These are phyloP conservation scores for Boletus patriciae DNA, from an alignment of 768 basidiomycete species.

Conservation along the genomic window DNA sequence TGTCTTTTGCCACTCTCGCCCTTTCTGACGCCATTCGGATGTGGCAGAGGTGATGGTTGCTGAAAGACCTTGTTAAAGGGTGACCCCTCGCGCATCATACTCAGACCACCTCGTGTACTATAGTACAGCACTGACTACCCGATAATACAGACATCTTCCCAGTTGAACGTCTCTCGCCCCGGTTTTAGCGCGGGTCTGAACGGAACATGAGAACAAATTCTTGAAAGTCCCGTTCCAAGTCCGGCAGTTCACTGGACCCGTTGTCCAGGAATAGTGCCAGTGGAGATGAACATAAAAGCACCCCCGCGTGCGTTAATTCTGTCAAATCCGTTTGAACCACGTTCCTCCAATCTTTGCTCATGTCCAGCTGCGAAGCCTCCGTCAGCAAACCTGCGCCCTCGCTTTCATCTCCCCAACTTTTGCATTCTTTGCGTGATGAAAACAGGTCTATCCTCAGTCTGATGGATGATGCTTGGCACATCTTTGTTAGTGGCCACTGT, in stretches of 20 bases:
- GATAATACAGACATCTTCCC: neutral
- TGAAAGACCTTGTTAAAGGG: neutral
- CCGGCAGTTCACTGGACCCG: conserved; percentile 6
- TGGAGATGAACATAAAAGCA: conserved; percentile 11
- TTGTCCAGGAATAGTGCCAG: neutral
- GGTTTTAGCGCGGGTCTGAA: too few relatives aligned
- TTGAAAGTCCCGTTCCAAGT: neutral
- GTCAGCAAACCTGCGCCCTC: conserved; percentile 56
- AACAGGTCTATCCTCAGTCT: conserved; percentile 72
- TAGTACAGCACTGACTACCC: neutral
- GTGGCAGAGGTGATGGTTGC: conserved; percentile 10
- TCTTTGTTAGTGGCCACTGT: conserved; percentile 82
- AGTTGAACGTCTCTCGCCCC: neutral
- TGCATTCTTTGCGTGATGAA: conserved; percentile 71
- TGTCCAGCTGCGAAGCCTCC: conserved; percentile 43
- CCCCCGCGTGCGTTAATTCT: conserved; percentile 30
- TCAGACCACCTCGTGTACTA: too few relatives aligned
- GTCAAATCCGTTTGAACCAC: neutral
- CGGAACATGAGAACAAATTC: neutral
- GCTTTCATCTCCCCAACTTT: conserved; percentile 47
- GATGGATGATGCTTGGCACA: conserved; percentile 66
- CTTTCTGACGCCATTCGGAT: conserved; percentile 36
- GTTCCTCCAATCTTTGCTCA: conserved; percentile 4
- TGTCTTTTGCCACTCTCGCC: conserved; percentile 36
- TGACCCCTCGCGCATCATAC: too few relatives aligned